These are phyloP conservation scores for Candida caryicola DNA, from an alignment of 805 yeast species.

Conservation along the genomic window DNA sequence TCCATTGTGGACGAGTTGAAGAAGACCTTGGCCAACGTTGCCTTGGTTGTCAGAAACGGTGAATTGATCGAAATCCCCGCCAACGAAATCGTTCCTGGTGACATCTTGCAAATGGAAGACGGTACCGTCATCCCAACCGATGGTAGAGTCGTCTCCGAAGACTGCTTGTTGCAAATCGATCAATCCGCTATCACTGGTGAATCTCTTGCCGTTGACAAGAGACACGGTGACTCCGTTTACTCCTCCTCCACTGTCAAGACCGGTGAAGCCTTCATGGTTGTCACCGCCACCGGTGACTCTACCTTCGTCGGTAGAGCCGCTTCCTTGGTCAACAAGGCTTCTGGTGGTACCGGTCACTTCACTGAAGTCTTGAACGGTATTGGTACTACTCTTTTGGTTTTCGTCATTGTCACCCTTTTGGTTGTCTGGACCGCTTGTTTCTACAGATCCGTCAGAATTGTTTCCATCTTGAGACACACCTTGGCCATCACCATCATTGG, in stretches of 20 bases:
- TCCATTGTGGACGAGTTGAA: conserved; percentile 95
- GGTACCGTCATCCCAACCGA: conserved; percentile 93
- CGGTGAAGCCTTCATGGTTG: conserved; percentile 93
- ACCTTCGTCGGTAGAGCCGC: conserved; percentile 98
- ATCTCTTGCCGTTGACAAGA: conserved; percentile 92
- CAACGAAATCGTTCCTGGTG: conserved; percentile 92
- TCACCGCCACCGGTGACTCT: conserved; percentile 92
- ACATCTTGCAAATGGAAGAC: conserved; percentile 85
- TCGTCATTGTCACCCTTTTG: conserved; percentile 82
- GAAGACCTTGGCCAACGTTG: conserved; percentile 90
- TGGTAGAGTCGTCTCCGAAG: conserved; percentile 86
- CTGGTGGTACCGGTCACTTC: conserved; percentile 92
- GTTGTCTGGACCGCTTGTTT: conserved; percentile 91
- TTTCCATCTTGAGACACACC: conserved; percentile 85
- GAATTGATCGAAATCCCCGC: conserved; percentile 70
- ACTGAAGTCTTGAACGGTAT: conserved; percentile 97
- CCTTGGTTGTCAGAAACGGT: conserved; percentile 83
- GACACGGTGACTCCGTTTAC: conserved; percentile 80
- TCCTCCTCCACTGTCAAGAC: conserved; percentile 94
- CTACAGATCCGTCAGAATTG: conserved; percentile 89
- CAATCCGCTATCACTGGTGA: conserved; percentile 98
- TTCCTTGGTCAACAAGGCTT: conserved; percentile 90
- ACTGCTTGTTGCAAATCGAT: conserved; percentile 84
- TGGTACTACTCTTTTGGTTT: conserved; percentile 86
- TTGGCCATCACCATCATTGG: conserved; percentile 95